These are phyloP conservation scores for Emericellopsis atlantica DNA, from an alignment of 2,329 filamentous ascomycete genomes.

Conservation along the genomic window DNA sequence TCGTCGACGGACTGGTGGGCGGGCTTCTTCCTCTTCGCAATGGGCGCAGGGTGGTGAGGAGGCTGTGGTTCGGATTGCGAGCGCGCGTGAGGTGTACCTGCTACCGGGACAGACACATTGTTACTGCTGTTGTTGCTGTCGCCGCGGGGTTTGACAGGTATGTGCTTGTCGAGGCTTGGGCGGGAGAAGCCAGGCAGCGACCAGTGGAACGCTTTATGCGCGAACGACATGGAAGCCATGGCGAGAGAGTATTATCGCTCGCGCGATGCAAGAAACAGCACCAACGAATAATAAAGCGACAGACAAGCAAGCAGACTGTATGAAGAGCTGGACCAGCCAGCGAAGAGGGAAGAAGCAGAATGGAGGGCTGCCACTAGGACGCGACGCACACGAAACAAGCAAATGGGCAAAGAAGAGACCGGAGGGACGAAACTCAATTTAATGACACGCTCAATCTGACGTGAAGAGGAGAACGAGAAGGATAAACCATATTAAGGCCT, in stretches of 20 bases:
- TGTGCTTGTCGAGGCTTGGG: not conserved
- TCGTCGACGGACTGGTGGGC: conserved; percentile 1
- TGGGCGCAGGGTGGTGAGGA: not conserved
- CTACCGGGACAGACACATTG: not conserved
- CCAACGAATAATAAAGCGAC: not conserved
- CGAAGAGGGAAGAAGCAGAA: not conserved
- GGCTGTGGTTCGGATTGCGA: not conserved
- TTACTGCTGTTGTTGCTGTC: conserved; percentile 1
- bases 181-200: not conserved
- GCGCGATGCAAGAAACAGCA: not conserved
- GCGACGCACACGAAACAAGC: not conserved
- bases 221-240: not conserved
- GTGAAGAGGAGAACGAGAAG: not conserved
- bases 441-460: too few species aligned
- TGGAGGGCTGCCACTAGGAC: not conserved
- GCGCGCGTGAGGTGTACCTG: too few species aligned
- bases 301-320: not conserved
- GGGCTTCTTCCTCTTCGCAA: conserved; percentile 7
- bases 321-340: conserved; percentile 1
- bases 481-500: too few species aligned
- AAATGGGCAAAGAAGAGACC: not conserved
- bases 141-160: not conserved
- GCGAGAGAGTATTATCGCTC: not conserved
- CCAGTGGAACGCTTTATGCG: conserved; percentile 1
- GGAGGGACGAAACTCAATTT: not conserved